Percentiles rank a stretch among this genome's conserved stretches.
These are phyloP conservation scores for Neurospora sp. DNA, from an alignment of 495 filamentous ascomycete species.

Conservation along the genomic window DNA sequence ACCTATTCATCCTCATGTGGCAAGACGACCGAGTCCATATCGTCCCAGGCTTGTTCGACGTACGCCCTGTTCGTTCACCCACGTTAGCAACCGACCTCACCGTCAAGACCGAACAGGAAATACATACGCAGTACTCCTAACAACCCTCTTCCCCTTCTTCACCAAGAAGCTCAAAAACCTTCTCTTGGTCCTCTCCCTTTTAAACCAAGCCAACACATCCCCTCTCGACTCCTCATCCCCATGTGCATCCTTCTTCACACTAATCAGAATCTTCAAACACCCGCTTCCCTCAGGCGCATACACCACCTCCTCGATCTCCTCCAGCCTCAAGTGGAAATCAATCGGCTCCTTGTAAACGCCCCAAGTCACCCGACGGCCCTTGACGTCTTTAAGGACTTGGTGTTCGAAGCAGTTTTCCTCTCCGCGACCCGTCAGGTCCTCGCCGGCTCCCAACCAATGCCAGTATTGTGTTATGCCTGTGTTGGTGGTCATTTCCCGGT, in stretches of 20 bases:
- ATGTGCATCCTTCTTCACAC: constrained; percentile 13
- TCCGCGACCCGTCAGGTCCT: constrained; percentile 4
- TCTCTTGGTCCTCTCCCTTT: constrained; percentile 35
- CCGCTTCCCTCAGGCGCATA: constrained; percentile 17
- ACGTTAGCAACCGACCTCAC: background rate
- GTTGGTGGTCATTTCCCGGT: constrained; percentile 25
- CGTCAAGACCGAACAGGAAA: background rate
- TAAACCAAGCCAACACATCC: constrained; percentile 33
- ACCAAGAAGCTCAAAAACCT: constrained; percentile 31
- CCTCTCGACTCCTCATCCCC: constrained; percentile 14
- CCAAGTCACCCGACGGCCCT: constrained; percentile 28
- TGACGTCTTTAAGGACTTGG: constrained; percentile 33
- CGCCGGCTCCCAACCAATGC: constrained; percentile 25
- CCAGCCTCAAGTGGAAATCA: constrained; percentile 30
- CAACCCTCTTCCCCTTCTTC: constrained; percentile 28
- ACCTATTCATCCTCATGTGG: constrained; percentile 1
- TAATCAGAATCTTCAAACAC: constrained; percentile 22
- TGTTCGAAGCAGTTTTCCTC: constrained; percentile 32
- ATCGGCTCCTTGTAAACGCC: constrained; percentile 35
- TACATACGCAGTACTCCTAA: constrained; percentile 24
- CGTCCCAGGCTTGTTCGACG: constrained; percentile 12
- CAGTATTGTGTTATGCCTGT: constrained; percentile 38
- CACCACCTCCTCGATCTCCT: constrained; percentile 28
- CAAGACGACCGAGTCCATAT: constrained; percentile 10
- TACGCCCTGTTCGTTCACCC: constrained; percentile 1